These are phyloP conservation scores for Penicillium lividum DNA, from an alignment of 495 filamentous ascomycete genomes.

Conservation along the genomic window DNA sequence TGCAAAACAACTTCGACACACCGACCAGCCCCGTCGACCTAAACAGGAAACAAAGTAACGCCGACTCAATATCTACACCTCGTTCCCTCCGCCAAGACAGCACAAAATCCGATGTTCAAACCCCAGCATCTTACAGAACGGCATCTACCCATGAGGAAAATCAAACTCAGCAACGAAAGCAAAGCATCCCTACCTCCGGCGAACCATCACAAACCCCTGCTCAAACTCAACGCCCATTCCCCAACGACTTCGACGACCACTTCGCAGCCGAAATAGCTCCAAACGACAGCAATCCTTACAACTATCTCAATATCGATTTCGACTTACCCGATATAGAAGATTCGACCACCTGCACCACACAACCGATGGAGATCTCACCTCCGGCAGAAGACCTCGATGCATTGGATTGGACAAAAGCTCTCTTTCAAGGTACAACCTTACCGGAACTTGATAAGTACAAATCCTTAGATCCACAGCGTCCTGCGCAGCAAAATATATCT, in stretches of 20 bases:
- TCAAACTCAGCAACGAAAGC: slow-evolving; percentile 7
- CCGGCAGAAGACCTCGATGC: slow-evolving; percentile 21
- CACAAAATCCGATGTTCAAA: not conserved
- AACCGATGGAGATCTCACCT: slow-evolving; percentile 14
- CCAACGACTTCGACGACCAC: slow-evolving; percentile 34
- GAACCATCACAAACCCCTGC: slow-evolving; percentile 1
- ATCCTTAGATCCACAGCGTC: not conserved
- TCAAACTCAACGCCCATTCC: slow-evolving; percentile 15
- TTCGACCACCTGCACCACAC: not conserved
- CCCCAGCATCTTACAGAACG: not conserved
- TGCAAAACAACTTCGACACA: slow-evolving; percentile 34
- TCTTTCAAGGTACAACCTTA: slow-evolving; percentile 31
- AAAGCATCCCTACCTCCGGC: not conserved
- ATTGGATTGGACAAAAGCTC: slow-evolving; percentile 40
- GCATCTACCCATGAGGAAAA: not conserved
- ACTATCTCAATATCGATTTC: slow-evolving; percentile 30
- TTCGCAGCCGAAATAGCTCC: slow-evolving; percentile 17
- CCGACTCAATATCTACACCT: slow-evolving; percentile 12
- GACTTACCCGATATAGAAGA: slow-evolving; percentile 27
- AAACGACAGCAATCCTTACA: slow-evolving; percentile 20
- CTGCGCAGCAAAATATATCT: slow-evolving; percentile 3
- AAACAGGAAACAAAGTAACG: slow-evolving; percentile 22
- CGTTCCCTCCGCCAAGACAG: slow-evolving; percentile 6
- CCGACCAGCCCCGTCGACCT: slow-evolving; percentile 13
- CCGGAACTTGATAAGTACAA: slow-evolving; percentile 3